phyloP scores from a whole-genome alignment of 2,329 filamentous ascomycete genomes.

The Helminthosporium solani region DNA sequence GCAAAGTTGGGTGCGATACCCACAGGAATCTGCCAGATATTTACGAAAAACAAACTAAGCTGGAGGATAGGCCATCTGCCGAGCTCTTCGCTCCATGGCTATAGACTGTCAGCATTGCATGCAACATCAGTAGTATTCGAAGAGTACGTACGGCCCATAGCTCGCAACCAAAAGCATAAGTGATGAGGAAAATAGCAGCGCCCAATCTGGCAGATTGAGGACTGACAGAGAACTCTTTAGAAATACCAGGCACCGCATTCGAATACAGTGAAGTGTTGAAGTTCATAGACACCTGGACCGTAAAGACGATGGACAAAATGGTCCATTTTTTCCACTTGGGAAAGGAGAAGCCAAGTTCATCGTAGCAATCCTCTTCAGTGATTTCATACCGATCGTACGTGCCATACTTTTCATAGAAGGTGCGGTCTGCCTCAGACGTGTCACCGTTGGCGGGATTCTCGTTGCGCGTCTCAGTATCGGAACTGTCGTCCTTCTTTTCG shows the following conservation, averaged over 20 bases:
- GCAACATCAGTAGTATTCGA: too few species aligned
- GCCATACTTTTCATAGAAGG: constrained; percentile 35
- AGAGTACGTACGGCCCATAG: constrained; percentile 63
- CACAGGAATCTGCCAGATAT: constrained; percentile 66
- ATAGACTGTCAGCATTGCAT: background rate
- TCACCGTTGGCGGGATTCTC: constrained; percentile 17
- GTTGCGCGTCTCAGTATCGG: constrained; percentile 18
- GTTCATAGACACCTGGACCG: constrained; percentile 56
- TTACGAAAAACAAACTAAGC: constrained; percentile 62
- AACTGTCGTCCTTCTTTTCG: constrained; percentile 28
- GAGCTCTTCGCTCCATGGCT: constrained; percentile 79
- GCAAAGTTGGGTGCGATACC: constrained; percentile 72
- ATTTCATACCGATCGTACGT: constrained; percentile 51
- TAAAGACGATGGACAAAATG: constrained; percentile 7
- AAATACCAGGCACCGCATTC: constrained; percentile 54
- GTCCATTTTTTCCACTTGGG: constrained; percentile 54
- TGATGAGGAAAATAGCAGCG: constrained; percentile 74
- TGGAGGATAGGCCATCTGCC: constrained; percentile 58
- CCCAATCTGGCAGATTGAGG: constrained; percentile 69
- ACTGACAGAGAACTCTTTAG: constrained; percentile 67
- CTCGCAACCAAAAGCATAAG: constrained; percentile 84
- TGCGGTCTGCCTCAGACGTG: constrained; percentile 23
- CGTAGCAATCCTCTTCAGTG: constrained; percentile 52
- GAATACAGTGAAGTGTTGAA: constrained; percentile 59
- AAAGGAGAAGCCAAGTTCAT: constrained; percentile 52